Evolutionary conservation across 2,329 filamentous ascomycete species (phyloP).

Genomic region (Phialocephala subalpina): DNA sequence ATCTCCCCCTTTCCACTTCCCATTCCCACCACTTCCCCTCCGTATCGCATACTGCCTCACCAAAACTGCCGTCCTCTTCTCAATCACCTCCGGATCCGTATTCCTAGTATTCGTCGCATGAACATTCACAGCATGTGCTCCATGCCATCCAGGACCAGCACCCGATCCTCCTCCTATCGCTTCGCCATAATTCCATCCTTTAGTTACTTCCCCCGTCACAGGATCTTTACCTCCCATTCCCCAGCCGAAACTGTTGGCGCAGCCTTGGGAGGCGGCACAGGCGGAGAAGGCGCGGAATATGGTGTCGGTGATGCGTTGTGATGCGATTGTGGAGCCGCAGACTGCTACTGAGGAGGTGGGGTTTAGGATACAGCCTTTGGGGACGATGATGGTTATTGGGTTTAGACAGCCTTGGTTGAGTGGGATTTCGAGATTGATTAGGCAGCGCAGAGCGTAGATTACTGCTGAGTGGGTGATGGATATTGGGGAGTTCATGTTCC

Average conservation of each 20-base stretch:
- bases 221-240: constrained; percentile 75
- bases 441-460: constrained; percentile 81
- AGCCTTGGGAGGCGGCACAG: constrained; percentile 78
- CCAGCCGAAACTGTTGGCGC: constrained; percentile 86
- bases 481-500: constrained; percentile 79
- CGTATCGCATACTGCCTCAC: constrained; percentile 29
- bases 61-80: constrained; percentile 38
- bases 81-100: constrained; percentile 38
- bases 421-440: constrained; percentile 83
- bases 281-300: constrained; percentile 80
- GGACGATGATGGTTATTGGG: constrained; percentile 76
- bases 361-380: constrained; percentile 72
- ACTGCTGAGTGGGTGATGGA: constrained; percentile 83
- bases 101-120: constrained; percentile 38
- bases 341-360: constrained; percentile 78
- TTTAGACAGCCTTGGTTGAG: constrained; percentile 84
- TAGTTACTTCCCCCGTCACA: constrained; percentile 49
- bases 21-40: constrained; percentile 34
- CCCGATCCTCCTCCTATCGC: constrained; percentile 39
- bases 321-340: constrained; percentile 81
- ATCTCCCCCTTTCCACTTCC: constrained; percentile 34
- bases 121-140: constrained; percentile 33
- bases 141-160: constrained; percentile 34
- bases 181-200: constrained; percentile 65
- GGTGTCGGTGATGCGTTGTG: constrained; percentile 80